phyloP scores from a whole-genome alignment of 257 asterid genomes.

The Solanum rostratum region DNA sequence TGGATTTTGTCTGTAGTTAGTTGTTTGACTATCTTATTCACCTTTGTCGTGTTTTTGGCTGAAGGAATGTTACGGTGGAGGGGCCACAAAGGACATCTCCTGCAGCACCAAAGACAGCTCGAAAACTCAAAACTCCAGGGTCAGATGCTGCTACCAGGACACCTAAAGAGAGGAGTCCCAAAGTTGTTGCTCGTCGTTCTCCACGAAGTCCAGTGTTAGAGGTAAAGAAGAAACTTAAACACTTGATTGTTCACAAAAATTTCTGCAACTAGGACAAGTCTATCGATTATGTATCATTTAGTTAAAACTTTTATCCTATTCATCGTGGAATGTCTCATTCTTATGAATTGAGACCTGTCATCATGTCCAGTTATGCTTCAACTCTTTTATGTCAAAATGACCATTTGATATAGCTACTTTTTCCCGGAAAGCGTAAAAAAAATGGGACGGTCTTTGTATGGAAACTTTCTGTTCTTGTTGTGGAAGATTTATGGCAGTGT shows the following conservation, averaged over 20 bases:
- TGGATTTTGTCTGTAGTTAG: background rate
- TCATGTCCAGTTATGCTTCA: background rate
- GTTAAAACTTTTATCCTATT: background rate
- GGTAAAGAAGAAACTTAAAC: conserved; percentile 24
- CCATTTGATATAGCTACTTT: background rate
- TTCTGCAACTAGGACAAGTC: background rate
- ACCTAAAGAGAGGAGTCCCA: conserved; percentile 56
- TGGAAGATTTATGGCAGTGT: background rate
- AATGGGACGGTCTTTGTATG: background rate
- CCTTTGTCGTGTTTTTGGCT: background rate
- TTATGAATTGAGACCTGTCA: background rate
- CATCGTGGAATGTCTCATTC: background rate
- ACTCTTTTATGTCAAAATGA: background rate
- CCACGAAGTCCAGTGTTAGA: conserved; percentile 55
- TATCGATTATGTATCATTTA: background rate
- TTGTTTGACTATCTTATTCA: background rate
- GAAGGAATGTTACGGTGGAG: conserved; percentile 45
- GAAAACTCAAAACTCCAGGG: conserved; percentile 36
- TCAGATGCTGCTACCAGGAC: conserved; percentile 33
- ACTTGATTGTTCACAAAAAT: background rate
- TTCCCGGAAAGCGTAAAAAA: background rate
- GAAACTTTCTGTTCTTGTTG: background rate
- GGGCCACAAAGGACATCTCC: conserved; percentile 49
- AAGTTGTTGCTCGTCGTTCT: conserved; percentile 48
- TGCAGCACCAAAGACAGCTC: conserved; percentile 30